A percentile compares a stretch with the other conserved stretches of the same genome.
phyloP scores from a whole-genome alignment of 2,329 filamentous ascomycete genomes.

The Acrocalymma vagum region DNA sequence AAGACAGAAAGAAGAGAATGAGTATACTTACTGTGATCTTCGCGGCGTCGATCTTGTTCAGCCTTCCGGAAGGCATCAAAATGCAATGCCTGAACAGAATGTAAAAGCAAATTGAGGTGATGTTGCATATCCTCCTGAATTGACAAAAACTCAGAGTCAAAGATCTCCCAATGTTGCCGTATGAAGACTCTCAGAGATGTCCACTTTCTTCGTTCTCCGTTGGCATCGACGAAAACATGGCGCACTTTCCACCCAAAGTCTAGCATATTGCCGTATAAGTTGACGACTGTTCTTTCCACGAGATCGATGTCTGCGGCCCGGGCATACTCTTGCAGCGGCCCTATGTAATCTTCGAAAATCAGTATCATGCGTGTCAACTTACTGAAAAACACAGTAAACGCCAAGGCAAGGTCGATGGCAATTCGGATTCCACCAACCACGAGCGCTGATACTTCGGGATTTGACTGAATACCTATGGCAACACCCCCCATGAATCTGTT shows the following conservation, averaged over 20 bases:
- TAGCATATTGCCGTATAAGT: constrained; percentile 24
- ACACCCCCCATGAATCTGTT: constrained; percentile 28
- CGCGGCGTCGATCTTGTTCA: constrained; percentile 5
- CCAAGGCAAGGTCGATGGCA: constrained; percentile 24
- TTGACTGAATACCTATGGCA: constrained; percentile 23
- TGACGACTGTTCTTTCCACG: constrained; percentile 18
- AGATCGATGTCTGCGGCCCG: constrained; percentile 16
- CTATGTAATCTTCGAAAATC: constrained; percentile 25
- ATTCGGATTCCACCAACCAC: constrained; percentile 27
- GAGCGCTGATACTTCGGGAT: constrained; percentile 23
- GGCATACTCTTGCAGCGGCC: constrained; percentile 22
- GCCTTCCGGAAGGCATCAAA: constrained; percentile 11
- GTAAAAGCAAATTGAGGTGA: constrained; percentile 22
- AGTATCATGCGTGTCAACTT: constrained; percentile 25
- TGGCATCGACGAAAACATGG: constrained; percentile 20
- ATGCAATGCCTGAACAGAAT: constrained; percentile 20
- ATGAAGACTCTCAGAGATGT: constrained; percentile 23
- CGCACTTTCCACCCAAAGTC: constrained; percentile 24
- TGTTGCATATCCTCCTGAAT: constrained; percentile 22
- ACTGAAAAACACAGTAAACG: constrained; percentile 26
- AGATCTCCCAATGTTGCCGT: constrained; percentile 30
- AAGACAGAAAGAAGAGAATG: background rate
- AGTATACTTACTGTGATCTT: constrained; percentile 3
- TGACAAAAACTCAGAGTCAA: constrained; percentile 22
- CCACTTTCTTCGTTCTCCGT: constrained; percentile 16